Evolutionary conservation across 2,329 filamentous ascomycete species (phyloP).

Genomic region (Corniculantispora saksenae): DNA sequence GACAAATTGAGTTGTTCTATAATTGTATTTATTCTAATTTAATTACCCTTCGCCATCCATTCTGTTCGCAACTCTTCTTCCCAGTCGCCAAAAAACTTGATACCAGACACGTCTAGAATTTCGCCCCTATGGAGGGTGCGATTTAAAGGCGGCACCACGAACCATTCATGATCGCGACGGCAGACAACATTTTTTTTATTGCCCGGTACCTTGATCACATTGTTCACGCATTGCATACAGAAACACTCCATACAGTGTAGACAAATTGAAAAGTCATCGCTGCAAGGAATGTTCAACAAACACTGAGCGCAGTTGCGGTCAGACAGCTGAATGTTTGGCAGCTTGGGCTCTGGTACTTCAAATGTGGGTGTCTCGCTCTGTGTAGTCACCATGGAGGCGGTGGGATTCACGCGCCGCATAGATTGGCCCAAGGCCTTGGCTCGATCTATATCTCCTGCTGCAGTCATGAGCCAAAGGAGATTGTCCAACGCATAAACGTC

Average conservation of each 20-base stretch:
- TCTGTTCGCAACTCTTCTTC: slow-evolving; percentile 34
- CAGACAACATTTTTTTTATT: slow-evolving; percentile 36
- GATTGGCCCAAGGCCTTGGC: slow-evolving; percentile 41
- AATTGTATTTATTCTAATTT: too few species aligned
- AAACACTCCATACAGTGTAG: slow-evolving; percentile 41
- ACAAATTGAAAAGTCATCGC: slow-evolving; percentile 38
- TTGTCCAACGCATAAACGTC: slow-evolving; percentile 45
- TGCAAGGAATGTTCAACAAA: slow-evolving; percentile 34
- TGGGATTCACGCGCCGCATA: slow-evolving; percentile 38
- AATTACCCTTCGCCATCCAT: slow-evolving; percentile 27
- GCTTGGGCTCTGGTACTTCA: slow-evolving; percentile 35
- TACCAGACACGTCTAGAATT: slow-evolving; percentile 37
- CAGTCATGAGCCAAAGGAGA: slow-evolving; percentile 41
- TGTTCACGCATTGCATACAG: slow-evolving; percentile 37
- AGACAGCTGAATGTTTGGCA: slow-evolving; percentile 37
- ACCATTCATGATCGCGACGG: slow-evolving; percentile 41
- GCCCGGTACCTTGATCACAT: slow-evolving; percentile 30
- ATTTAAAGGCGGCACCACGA: slow-evolving; percentile 39
- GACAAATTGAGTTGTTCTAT: too few species aligned
- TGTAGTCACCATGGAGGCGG: slow-evolving; percentile 28
- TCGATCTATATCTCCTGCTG: slow-evolving; percentile 38
- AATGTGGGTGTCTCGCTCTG: slow-evolving; percentile 32
- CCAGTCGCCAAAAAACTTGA: slow-evolving; percentile 39
- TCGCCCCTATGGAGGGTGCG: slow-evolving; percentile 39
- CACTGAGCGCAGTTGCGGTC: slow-evolving; percentile 42